Conservation (phyloP, 2,329 filamentous ascomycete genomes). For the Cytospora chrysosperma region DNA sequence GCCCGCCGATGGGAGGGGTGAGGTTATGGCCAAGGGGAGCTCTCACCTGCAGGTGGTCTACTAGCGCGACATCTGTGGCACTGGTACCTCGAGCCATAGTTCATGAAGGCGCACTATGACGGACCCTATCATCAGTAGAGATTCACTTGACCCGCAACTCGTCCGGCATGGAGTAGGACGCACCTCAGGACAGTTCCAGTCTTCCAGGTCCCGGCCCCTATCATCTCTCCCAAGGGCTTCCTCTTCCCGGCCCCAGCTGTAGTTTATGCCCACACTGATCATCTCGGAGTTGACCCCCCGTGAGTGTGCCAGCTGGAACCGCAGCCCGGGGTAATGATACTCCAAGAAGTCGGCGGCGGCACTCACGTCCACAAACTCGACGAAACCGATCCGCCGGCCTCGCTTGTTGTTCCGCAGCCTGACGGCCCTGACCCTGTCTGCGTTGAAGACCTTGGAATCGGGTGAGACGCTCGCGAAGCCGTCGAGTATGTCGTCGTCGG, state of each 20-base stretch:
- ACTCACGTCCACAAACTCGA: constrained; percentile 40
- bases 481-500: constrained; percentile 42
- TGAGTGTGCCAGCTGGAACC: constrained; percentile 34
- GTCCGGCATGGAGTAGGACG: background rate
- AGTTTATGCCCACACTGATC: constrained; percentile 36
- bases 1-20: background rate
- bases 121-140: background rate
- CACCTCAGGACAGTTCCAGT: constrained; percentile 42
- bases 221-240: constrained; percentile 20
- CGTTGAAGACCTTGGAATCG: constrained; percentile 21
- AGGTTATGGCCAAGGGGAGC: background rate
- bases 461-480: constrained; percentile 25
- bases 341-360: constrained; percentile 42
- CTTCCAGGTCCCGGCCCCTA: constrained; percentile 31
- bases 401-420: constrained; percentile 26
- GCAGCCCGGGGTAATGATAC: constrained; percentile 37
- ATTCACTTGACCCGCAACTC: background rate
- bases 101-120: constrained; percentile 52
- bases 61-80: constrained; percentile 60
- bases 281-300: constrained; percentile 32
- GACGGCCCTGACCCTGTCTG: constrained; percentile 24
- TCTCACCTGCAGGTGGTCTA: constrained; percentile 45
- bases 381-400: constrained; percentile 38
- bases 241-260: constrained; percentile 37
- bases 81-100: constrained; percentile 53